Conservation (phyloP, 2,329 filamentous ascomycete species). For the Cytospora leucostoma region DNA sequence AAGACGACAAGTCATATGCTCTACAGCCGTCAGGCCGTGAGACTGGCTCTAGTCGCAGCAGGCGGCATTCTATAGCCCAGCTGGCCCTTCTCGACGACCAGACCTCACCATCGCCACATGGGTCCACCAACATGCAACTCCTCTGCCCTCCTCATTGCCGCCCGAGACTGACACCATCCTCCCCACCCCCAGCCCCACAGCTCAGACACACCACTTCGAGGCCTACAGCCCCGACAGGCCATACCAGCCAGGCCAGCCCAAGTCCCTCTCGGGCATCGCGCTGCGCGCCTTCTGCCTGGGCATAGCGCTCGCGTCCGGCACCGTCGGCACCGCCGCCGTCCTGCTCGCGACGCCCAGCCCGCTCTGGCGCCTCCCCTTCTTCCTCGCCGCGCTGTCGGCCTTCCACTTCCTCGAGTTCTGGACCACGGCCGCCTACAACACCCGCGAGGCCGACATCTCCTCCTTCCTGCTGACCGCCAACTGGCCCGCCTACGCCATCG, state of each 20-base stretch:
- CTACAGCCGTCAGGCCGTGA: constrained; percentile 17
- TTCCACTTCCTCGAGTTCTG: constrained; percentile 99
- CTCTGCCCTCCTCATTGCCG: constrained; percentile 5
- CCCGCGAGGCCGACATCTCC: constrained; percentile 66
- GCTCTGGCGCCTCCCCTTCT: constrained; percentile 66
- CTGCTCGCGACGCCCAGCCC: constrained; percentile 45
- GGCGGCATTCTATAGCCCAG: constrained; percentile 25
- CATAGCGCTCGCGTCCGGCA: constrained; percentile 41
- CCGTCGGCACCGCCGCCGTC: constrained; percentile 37
- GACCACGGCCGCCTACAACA: constrained; percentile 84
- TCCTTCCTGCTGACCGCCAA: constrained; percentile 86
- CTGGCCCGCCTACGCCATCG: constrained; percentile 79
- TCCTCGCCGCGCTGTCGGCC: constrained; percentile 66
- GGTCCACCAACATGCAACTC: constrained; percentile 15
- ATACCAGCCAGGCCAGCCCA: constrained; percentile 49
- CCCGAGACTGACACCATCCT: constrained; percentile 29
- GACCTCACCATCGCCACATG: constrained; percentile 3
- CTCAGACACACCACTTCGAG: constrained; percentile 33
- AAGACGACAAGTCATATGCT: constrained; percentile 11
- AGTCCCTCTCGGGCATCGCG: constrained; percentile 62
- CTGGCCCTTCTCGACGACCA: constrained; percentile 26
- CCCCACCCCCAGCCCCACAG: constrained; percentile 36
- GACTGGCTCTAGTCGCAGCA: constrained; percentile 19
- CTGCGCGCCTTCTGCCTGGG: constrained; percentile 59
- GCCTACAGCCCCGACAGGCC: constrained; percentile 34